Conservation (phyloP, 2,329 filamentous ascomycete genomes). For the Sarocladium brachiariae region DNA sequence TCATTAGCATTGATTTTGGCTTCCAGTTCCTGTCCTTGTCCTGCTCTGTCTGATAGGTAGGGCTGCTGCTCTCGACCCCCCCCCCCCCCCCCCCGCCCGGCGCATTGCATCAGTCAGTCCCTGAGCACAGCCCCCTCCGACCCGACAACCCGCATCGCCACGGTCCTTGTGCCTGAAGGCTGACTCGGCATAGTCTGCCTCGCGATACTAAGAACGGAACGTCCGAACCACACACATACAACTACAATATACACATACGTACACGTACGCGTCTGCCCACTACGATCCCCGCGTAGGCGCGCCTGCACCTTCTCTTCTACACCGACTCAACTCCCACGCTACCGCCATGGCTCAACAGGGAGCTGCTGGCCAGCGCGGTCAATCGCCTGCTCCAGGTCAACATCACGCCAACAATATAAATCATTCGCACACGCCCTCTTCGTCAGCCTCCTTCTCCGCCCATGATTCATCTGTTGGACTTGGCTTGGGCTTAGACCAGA, state of each 20-base stretch:
- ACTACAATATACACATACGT: not conserved
- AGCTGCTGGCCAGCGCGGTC: constrained; percentile 35
- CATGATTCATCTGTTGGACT: constrained; percentile 45
- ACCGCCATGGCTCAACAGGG: constrained; percentile 35
- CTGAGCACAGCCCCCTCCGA: constrained; percentile 7
- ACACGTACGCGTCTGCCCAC: constrained; percentile 2
- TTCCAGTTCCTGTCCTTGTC: not conserved
- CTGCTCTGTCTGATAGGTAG: not conserved
- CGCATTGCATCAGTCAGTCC: constrained; percentile 2
- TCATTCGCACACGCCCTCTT: constrained; percentile 58
- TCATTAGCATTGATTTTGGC: not conserved
- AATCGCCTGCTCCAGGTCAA: constrained; percentile 54
- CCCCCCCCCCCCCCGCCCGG: not conserved
- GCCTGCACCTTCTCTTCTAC: not conserved
- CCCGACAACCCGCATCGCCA: constrained; percentile 7
- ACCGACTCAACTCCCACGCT: constrained; percentile 2
- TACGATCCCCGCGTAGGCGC: not conserved
- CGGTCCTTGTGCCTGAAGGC: constrained; percentile 5
- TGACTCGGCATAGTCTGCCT: constrained; percentile 9
- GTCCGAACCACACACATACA: not conserved
- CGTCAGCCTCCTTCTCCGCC: constrained; percentile 49
- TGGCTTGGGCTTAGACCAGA: constrained; percentile 52
- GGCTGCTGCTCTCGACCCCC: not conserved
- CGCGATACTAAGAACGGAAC: constrained; percentile 5
- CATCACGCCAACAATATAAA: constrained; percentile 59